Base-by-base conservation (phyloP, 805 yeast genomes). In the Wickerhamiella nectarea region DNA sequence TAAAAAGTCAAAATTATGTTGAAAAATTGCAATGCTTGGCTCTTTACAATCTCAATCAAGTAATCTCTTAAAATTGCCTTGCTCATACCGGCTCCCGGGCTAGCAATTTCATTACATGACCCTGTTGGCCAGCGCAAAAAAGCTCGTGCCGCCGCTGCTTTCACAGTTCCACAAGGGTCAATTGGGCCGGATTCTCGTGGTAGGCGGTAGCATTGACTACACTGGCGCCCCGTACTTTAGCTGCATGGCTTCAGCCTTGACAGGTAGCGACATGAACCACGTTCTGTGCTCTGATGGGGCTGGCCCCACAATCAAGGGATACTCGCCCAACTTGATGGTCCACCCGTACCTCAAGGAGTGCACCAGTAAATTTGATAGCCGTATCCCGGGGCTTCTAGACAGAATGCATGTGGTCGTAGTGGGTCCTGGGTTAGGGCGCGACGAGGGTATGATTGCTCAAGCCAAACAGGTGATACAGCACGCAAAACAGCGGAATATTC, bases 221-320 rank as follows among this genome's bases (percentile, higher is more conserved):
- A 87, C 96, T 0, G 98, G 98, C 0, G 98, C 98, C 0, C 97
- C 97, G 1, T 91, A 69, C 61, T 91, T 91, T 59, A 72, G 94
- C 28, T 81, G 93, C 4, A 80, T 81, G 58, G 81, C 95, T 1
- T 75, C 94, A 1, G 82, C 94, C 2, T 62, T 80, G 29, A 69
- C 80, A 40, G 98, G 98, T 0, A 79, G 86, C 43, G 98, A 89
- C 58, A 67, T 91, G 64, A 73, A 89, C 29, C 97, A 89, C 60
- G 71, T 89, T 8, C 70, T 91, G n/a, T 91, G 97, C 63, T 94
- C 85, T 51, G 60, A 64, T 41, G 63, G 66, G 24, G 96, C 96
- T 0, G 87, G 83, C 0, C 63, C 79, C 0, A 78, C 84, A 6
- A 85, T 89, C 56, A 89, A 89, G 61, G 63, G 78, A 22, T 91